phyloP scores from a whole-genome alignment of 371 early-diverging fungal species.

The Zychaea mexicana region DNA sequence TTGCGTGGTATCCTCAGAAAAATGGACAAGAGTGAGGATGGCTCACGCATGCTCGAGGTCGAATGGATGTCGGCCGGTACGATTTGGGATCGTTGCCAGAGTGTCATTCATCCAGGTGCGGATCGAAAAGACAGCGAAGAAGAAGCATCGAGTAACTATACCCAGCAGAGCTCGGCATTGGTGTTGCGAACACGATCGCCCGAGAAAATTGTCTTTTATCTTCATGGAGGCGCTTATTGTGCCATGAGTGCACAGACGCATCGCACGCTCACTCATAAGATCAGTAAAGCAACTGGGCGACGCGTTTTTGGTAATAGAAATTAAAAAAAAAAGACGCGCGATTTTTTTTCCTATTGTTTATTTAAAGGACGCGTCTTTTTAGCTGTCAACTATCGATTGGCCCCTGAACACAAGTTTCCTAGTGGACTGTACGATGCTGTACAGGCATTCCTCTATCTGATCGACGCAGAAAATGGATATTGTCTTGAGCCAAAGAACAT shows the following conservation, averaged over 20 bases:
- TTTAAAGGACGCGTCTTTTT: constrained; percentile 7
- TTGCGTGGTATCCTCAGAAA: constrained; percentile 31
- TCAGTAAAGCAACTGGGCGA: constrained; percentile 51
- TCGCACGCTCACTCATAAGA: constrained; percentile 55
- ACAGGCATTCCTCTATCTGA: constrained; percentile 67
- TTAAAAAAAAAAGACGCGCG: not conserved
- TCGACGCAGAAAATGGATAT: constrained; percentile 38
- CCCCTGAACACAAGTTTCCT: constrained; percentile 82
- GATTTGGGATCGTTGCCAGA: constrained; percentile 22
- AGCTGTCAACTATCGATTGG: constrained; percentile 74
- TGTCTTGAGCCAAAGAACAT: constrained; percentile 62
- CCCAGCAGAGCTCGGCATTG: constrained; percentile 9
- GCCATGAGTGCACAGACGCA: constrained; percentile 64
- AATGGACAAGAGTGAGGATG: constrained; percentile 25
- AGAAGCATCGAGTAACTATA: constrained; percentile 6
- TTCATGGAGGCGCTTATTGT: constrained; percentile 72
- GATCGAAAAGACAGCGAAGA: constrained; percentile 5
- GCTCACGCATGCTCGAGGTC: constrained; percentile 18
- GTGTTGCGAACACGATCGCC: constrained; percentile 16
- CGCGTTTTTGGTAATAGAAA: constrained; percentile 47
- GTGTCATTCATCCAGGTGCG: constrained; percentile 10
- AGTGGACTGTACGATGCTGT: constrained; percentile 78
- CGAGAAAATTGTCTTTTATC: constrained; percentile 59
- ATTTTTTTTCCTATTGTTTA: not conserved
- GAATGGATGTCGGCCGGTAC: constrained; percentile 43